A percentile compares a stretch with the other conserved stretches of the same genome.
phyloP scores from a whole-genome alignment of 2,329 filamentous ascomycete genomes.

The Sphaerulina vaccinii region DNA sequence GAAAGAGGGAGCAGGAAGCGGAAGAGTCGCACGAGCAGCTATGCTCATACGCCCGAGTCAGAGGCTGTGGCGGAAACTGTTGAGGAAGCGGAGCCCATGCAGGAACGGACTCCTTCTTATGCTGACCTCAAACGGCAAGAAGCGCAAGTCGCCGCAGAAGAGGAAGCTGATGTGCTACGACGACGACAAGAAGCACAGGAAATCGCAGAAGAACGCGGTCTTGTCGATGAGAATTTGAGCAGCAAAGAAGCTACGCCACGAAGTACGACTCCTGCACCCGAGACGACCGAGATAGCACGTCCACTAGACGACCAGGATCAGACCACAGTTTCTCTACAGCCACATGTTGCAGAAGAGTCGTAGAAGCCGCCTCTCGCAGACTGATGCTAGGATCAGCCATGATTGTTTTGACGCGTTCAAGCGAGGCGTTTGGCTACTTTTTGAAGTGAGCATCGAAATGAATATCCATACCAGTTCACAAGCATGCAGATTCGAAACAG shows the following conservation, averaged over 20 bases:
- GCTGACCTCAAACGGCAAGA: slow-evolving; percentile 59
- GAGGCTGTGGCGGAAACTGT: slow-evolving; percentile 2
- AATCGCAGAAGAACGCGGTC: slow-evolving; percentile 55
- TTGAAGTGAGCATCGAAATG: not conserved
- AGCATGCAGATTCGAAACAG: not conserved
- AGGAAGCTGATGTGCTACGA: slow-evolving; percentile 56
- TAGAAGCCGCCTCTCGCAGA: no score
- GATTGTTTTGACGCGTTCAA: slow-evolving; percentile 3
- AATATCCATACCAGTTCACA: not conserved
- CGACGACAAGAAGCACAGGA: slow-evolving; percentile 56
- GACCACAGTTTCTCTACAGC: not conserved
- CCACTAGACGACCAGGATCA: not conserved
- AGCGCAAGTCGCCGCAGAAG: slow-evolving; percentile 51
- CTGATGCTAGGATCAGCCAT: no score
- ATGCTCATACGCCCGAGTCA: slow-evolving; percentile 17
- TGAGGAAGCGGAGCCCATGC: slow-evolving; percentile 29
- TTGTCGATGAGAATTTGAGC: slow-evolving; percentile 35
- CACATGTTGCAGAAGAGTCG: not conserved
- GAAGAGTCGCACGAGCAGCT: slow-evolving; percentile 23
- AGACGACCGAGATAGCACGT: not conserved
- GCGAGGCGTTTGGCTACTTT: slow-evolving; percentile 6
- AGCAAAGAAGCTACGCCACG: slow-evolving; percentile 32
- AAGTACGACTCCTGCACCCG: slow-evolving; percentile 8
- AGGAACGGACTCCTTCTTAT: slow-evolving; percentile 46
- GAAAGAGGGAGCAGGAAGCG: slow-evolving; percentile 18